Conservation (phyloP, 768 basidiomycete species). For the Suillus placidus region DNA sequence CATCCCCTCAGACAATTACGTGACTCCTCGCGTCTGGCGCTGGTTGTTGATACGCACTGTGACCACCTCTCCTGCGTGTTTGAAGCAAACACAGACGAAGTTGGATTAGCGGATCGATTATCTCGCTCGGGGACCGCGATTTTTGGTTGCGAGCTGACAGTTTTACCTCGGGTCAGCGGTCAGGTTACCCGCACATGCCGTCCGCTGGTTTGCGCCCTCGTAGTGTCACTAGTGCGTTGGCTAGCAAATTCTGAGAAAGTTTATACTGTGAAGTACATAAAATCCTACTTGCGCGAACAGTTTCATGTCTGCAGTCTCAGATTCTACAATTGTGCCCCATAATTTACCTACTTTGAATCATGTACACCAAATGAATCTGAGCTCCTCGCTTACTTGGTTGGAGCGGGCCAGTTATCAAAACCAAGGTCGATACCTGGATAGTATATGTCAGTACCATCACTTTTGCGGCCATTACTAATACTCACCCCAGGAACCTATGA, state of each 20-base stretch:
- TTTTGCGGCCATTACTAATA: conserved; percentile 19
- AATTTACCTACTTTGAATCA: neutral
- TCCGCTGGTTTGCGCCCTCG: neutral
- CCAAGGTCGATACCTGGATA: conserved; percentile 61
- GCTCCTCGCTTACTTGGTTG: neutral
- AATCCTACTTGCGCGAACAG: neutral
- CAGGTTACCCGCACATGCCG: neutral
- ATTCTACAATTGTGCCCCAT: neutral
- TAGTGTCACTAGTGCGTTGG: neutral
- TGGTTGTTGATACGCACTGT: neutral
- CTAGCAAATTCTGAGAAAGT: neutral
- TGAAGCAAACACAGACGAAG: neutral
- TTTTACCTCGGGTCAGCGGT: neutral
- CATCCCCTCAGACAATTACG: neutral
- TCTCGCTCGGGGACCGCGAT: neutral
- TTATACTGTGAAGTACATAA: neutral
- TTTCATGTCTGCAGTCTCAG: neutral
- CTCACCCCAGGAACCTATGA: conserved; percentile 72
- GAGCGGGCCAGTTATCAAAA: conserved; percentile 60
- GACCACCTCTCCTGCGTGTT: neutral
- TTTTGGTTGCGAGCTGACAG: neutral
- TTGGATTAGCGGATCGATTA: neutral
- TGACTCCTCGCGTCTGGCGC: neutral
- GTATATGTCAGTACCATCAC: conserved; percentile 16
- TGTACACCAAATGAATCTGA: neutral